These are phyloP conservation scores for Acmispon strigosus DNA, from an alignment of 306 rosid genomes.

Conservation along the genomic window DNA sequence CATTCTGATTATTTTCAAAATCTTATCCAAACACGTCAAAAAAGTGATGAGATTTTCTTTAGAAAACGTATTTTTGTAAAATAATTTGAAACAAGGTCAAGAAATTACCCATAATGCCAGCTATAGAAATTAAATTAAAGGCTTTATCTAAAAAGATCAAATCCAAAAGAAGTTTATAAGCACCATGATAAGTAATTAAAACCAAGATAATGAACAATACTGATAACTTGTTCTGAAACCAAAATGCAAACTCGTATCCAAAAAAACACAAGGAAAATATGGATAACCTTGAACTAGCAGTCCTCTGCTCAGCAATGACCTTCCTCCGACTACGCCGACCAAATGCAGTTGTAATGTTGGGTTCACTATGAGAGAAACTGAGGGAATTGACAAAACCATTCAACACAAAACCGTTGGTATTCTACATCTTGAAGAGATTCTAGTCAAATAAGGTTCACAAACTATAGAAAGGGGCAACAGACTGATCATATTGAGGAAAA, in stretches of 20 bases:
- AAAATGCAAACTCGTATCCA: conserved; percentile 15
- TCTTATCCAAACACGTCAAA: background rate
- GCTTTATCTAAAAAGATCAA: background rate
- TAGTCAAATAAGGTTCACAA: conserved; percentile 15
- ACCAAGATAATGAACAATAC: conserved; percentile 14
- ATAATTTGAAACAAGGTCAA: background rate
- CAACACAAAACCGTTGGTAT: conserved; percentile 34
- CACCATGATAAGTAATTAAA: background rate
- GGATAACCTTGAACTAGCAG: conserved; percentile 94
- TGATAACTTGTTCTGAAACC: background rate
- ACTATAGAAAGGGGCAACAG: background rate
- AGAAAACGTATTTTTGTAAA: background rate
- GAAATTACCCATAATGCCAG: background rate
- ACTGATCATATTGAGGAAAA: background rate
- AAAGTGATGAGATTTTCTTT: background rate
- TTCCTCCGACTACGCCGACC: conserved; percentile 91
- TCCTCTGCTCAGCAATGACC: conserved; percentile 93
- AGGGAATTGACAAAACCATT: conserved; percentile 44
- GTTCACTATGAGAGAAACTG: conserved; percentile 99
- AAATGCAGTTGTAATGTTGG: conserved; percentile 90
- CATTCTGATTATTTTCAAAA: background rate
- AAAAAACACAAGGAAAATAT: conserved; percentile 26
- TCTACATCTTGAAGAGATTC: conserved; percentile 21
- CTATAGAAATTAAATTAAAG: conserved; percentile 3
- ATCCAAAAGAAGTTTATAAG: background rate